phyloP scores from a whole-genome alignment of 1,284 basidiomycete species.

The Pseudozyma flocculosa region DNA sequence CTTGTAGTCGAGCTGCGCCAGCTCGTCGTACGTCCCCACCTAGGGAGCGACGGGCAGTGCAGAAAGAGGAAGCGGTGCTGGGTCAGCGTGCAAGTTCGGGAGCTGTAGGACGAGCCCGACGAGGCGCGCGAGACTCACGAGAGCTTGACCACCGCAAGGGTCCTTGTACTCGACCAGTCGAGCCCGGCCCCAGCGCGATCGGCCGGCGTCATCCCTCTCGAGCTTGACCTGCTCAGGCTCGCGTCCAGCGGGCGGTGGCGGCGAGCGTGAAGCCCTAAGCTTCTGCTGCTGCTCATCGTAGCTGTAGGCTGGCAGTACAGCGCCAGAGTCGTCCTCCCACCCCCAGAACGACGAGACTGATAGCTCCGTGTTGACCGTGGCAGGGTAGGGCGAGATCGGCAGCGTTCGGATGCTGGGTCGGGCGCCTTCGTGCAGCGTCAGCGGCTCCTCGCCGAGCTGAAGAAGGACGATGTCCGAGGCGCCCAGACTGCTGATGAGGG shows the following conservation, averaged over 20 bases:
- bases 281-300: slow-evolving; percentile 14
- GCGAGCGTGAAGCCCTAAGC: slow-evolving; percentile 1
- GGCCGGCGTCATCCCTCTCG: slow-evolving; percentile 36
- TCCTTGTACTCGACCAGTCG: slow-evolving; percentile 53
- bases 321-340: slow-evolving; percentile 52
- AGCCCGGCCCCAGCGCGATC: slow-evolving; percentile 51
- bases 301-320: slow-evolving; percentile 31
- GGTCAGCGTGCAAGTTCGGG: too few relatives aligned
- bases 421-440: slow-evolving; percentile 11
- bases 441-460: slow-evolving; percentile 34
- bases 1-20: slow-evolving; percentile 63
- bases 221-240: slow-evolving; percentile 30
- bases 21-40: slow-evolving; percentile 70
- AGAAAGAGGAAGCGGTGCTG: too few relatives aligned
- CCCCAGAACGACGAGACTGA: slow-evolving; percentile 66
- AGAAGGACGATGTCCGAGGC: slow-evolving; percentile 65
- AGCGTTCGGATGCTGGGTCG: slow-evolving; percentile 60
- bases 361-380: slow-evolving; percentile 63
- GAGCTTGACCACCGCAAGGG: slow-evolving; percentile 37
- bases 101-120: too few relatives aligned
- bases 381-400: slow-evolving; percentile 71
- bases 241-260: slow-evolving; percentile 20
- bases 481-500: slow-evolving; percentile 66
- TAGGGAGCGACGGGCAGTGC: background rate
- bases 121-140: too few relatives aligned